These are phyloP conservation scores for Pyrenula aspistea DNA, from an alignment of 495 filamentous ascomycete genomes.

Conservation along the genomic window DNA sequence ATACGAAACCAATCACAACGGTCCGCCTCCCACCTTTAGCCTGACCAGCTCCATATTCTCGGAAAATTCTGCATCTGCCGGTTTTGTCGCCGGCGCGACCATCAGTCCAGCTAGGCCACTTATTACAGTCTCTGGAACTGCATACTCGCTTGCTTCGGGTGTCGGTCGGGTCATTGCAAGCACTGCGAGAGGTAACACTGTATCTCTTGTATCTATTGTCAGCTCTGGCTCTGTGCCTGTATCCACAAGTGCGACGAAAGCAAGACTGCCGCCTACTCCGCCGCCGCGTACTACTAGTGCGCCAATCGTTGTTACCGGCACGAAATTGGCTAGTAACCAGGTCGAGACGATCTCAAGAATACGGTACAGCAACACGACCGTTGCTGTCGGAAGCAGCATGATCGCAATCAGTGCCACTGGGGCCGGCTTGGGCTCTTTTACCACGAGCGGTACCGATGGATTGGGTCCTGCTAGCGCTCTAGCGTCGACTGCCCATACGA, in stretches of 20 bases:
- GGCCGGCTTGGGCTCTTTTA: not conserved
- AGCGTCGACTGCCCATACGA: not conserved
- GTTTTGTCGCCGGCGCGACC: not conserved
- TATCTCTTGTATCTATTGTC: not conserved
- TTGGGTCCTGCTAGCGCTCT: not conserved
- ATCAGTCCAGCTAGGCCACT: not conserved
- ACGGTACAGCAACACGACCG: not conserved
- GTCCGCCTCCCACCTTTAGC: not conserved
- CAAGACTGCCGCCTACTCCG: not conserved
- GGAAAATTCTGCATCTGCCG: not conserved
- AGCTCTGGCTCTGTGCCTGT: conserved; percentile 1
- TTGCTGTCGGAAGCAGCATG: not conserved
- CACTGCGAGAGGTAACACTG: not conserved
- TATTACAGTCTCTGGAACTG: not conserved
- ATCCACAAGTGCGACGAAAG: not conserved
- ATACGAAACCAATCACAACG: not conserved
- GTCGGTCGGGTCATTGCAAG: not conserved
- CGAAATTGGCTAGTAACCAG: not conserved
- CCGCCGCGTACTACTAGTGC: not conserved
- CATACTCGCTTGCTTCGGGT: not conserved
- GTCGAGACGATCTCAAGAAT: not conserved
- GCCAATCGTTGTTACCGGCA: not conserved
- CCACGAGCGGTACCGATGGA: not conserved
- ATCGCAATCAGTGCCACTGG: not conserved
- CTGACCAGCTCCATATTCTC: not conserved